Percentiles rank a stretch among this genome's conserved stretches.
Conservation (phyloP, 208 protist genomes). For the Crithidia sp. region DNA sequence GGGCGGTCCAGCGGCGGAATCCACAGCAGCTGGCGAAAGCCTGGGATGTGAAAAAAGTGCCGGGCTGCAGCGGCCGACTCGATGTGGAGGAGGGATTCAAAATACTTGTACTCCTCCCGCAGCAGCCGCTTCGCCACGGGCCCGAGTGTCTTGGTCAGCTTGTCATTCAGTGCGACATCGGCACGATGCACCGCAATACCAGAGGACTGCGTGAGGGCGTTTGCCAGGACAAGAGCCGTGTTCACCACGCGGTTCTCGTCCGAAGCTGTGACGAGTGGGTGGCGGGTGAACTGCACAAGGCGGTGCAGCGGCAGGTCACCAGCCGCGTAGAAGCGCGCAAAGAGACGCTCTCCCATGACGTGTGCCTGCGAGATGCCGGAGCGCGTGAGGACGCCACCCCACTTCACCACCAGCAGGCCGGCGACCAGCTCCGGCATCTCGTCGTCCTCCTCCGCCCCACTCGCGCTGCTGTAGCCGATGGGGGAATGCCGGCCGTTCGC, state of each 20-base stretch:
- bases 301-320: slow-evolving; percentile 52
- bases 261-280: slow-evolving; percentile 36
- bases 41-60: slow-evolving; percentile 61
- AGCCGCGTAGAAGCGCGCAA: slow-evolving; percentile 62
- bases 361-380: slow-evolving; percentile 52
- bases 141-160: slow-evolving; percentile 49
- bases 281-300: slow-evolving; percentile 44
- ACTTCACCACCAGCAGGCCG: slow-evolving; percentile 63
- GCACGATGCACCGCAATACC: slow-evolving; percentile 26
- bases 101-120: slow-evolving; percentile 59
- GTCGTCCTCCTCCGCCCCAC: slow-evolving; percentile 17
- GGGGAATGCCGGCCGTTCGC: not conserved
- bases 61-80: slow-evolving; percentile 39
- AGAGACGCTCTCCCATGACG: slow-evolving; percentile 54
- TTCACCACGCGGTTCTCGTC: slow-evolving; percentile 53
- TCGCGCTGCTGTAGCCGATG: slow-evolving; percentile 17
- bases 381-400: slow-evolving; percentile 58
- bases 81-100: slow-evolving; percentile 55
- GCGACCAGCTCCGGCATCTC: slow-evolving; percentile 14
- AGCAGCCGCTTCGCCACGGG: slow-evolving; percentile 40
- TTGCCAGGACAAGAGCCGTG: slow-evolving; percentile 55
- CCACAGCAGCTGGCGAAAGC: slow-evolving; percentile 52
- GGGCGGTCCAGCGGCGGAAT: slow-evolving; percentile 38
- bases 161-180: slow-evolving; percentile 44
- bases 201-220: slow-evolving; percentile 49